Base-by-base conservation (phyloP, 2,329 filamentous ascomycete genomes). In the Epichloe gansuensis region DNA sequence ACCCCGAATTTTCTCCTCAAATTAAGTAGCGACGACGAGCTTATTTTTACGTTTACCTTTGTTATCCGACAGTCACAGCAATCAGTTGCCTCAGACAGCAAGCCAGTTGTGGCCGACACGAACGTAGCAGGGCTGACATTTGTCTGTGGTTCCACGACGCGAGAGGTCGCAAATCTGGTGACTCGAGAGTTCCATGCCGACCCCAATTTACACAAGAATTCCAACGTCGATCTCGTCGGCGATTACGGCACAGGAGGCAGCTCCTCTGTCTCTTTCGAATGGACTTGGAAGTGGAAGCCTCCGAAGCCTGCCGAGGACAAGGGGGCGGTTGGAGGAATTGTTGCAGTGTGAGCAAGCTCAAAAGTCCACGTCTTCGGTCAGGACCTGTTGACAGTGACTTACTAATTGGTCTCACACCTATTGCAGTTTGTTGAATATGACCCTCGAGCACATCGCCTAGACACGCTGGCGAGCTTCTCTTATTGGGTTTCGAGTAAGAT, bases 231-330 rank as follows among this genome's bases (percentile, higher is more conserved):
- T 63, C 77, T 97, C 45, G 84, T 98, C n/a, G 93, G 93, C 3
- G 90, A 95, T 66, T 96, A 86, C 65, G 78, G 81, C 3, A 98
- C 93, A 0, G 82, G 78, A 35, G 91, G 91, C n/a, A 88, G 76
- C 62, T 75, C 85, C 6, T 91, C 88, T 2, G 85, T 95, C 34
- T 83, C 89, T 37, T 96, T 96, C 65, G 86, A 91, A 58, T 98
- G 91, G 90, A 84, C 85, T 7, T 98, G 93, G 93, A 93, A 86
- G 74, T 98, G 91, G 90, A 89, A 86, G 65, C 88, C 93, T 8
- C 93, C 93, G 39, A 95, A 89, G 74, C 63, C 73, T 13, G 71
- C 73, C 15, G 91, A 96, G 64, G 91, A 96, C 65, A 82, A 62
- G 88, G 87, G 34, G 89, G 90, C 53, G 93, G 93, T 45, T 98